Percentiles rank a stretch among this genome's conserved stretches.
These are phyloP conservation scores for Vaccinium vitisidaea DNA, from an alignment of 148 eudicot genomes.

Conservation along the genomic window DNA sequence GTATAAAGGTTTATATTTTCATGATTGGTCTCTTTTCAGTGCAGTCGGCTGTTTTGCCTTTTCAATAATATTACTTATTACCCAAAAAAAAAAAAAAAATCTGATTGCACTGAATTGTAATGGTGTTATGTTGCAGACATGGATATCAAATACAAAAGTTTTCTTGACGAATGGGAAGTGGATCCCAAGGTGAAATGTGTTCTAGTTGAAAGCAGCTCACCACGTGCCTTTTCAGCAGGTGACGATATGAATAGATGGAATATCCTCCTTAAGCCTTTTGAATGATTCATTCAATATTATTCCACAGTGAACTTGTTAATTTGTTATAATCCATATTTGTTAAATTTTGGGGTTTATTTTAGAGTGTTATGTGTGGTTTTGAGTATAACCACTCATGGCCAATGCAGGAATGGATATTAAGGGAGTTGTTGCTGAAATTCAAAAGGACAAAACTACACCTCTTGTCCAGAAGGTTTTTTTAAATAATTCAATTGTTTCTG, in stretches of 20 bases:
- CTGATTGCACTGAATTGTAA: neutral
- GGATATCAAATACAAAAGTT: constrained; percentile 80
- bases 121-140: constrained; percentile 55
- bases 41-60: too few relatives aligned
- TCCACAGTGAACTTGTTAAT: constrained; percentile 6
- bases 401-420: constrained; percentile 99
- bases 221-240: constrained; percentile 98
- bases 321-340: neutral
- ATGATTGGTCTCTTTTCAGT: too few relatives aligned
- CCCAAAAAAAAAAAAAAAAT: too few relatives aligned
- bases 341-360: constrained; percentile 4
- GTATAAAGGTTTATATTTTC: too few relatives aligned
- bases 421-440: constrained; percentile 89
- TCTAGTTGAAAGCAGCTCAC: constrained; percentile 69
- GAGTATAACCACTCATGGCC: constrained; percentile 36
- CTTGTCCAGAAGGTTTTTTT: constrained; percentile 81
- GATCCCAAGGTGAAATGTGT: constrained; percentile 93
- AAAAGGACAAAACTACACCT: constrained; percentile 81
- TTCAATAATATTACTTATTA: too few relatives aligned
- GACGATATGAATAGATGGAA: constrained; percentile 10
- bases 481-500: constrained; percentile 2
- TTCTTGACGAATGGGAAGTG: constrained; percentile 88
- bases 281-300: constrained; percentile 12
- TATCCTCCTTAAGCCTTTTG: neutral
- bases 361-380: constrained; percentile 14